These are phyloP conservation scores for Blepharisma japonicum DNA, from an alignment of 73 alveolate genomes.

Conservation along the genomic window DNA sequence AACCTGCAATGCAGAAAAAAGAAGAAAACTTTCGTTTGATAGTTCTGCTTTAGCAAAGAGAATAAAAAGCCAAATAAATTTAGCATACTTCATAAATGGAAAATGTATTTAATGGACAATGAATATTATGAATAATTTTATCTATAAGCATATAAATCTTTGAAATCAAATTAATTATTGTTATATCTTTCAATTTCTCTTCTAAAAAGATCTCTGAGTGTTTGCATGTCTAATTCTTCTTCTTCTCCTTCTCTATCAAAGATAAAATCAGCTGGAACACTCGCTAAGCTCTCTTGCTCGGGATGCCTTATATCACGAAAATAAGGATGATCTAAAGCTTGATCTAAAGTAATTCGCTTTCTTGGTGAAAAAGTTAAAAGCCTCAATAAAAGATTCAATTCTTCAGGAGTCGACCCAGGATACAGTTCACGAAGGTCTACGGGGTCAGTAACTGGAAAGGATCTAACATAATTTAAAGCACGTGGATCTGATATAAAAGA, in stretches of 20 bases:
- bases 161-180: too few species aligned
- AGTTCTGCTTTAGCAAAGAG: too few species aligned
- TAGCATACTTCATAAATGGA: too few species aligned
- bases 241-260: constrained; percentile 54
- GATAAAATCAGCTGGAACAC: constrained; percentile 37
- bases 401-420: constrained; percentile 76
- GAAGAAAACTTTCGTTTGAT: too few species aligned
- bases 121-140: too few species aligned
- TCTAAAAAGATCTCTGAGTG: constrained; percentile 45
- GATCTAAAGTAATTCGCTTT: constrained; percentile 76
- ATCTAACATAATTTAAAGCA: constrained; percentile 77
- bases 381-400: constrained; percentile 59
- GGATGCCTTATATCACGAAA: constrained; percentile 42
- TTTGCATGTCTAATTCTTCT: constrained; percentile 43
- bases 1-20: too few species aligned
- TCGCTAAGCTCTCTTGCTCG: constrained; percentile 46
- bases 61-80: too few species aligned
- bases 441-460: constrained; percentile 61
- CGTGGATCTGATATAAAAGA: constrained; percentile 76
- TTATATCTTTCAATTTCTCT: constrained; percentile 48
- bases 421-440: constrained; percentile 55
- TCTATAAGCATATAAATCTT: too few species aligned
- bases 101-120: too few species aligned
- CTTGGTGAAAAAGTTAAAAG: constrained; percentile 71
- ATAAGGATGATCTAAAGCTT: constrained; percentile 76